Base-by-base conservation (phyloP, 192 early-diverging fungal species). In the Backusella westeae region DNA sequence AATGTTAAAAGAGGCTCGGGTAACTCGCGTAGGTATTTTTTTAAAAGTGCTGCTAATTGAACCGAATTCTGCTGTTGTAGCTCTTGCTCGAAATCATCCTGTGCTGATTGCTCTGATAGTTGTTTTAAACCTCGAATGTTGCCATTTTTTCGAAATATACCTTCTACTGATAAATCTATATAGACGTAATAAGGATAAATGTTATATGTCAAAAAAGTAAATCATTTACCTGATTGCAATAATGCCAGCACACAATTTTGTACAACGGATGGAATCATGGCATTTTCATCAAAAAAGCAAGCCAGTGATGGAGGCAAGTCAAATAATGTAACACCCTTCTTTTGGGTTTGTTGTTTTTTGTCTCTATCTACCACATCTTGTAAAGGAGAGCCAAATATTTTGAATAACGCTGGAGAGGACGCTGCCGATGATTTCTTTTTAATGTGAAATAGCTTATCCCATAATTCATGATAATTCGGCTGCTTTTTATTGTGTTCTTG, bases 141-240 rank as follows among this genome's bases (percentile, higher is more conserved):
- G 4, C 98, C 98, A 80, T 98, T 99, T 84, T 98, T 98, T 73
- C 98, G 87, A 87, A 99, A 99, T 17, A 98, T 94, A 10, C 98
- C 98, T 77, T 98, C 97, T 35, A 93, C 90, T 0, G 90, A 86
- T 88, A 99, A 85, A 77, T 91, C 91, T 91, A 85, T 86, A 15
- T 23, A 29, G 34, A 66, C 4, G 19, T 21, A 21, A 21, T 34
- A 34, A 26, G 10, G 8, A 49, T 0, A 34, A 5, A 63, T 29
- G 3, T 12, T 29, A 29, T 4, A 63, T 36, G 12, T 42, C 21
- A 69, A n/a, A 34, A n/a, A 34, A 17, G 21, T 26, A 14, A 42
- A 10, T 0, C 74, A 26, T 53, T 39, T 91, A 94, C 91, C 93
- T 86, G 89, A 91, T 73, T 86, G 83, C 46, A 90, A 85, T 88